A percentile compares a stretch with the other conserved stretches of the same genome.
Conservation (phyloP, 1,284 basidiomycete species). For the Heterobasidion parviporum region DNA sequence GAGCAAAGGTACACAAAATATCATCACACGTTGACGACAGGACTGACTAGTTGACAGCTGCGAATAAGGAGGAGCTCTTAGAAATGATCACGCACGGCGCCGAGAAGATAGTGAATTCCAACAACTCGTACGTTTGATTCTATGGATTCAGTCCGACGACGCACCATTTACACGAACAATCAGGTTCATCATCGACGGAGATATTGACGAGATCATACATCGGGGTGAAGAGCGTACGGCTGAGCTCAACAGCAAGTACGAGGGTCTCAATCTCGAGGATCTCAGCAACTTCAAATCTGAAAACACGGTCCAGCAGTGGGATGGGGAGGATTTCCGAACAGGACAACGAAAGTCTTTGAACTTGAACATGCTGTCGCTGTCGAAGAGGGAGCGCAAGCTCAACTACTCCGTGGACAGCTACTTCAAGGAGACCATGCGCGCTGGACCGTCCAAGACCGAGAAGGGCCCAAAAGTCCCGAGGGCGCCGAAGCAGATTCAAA, state of each 20-base stretch:
- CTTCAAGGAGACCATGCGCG: constrained; percentile 89
- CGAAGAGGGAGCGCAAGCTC: constrained; percentile 92
- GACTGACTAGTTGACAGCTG: constrained; percentile 37
- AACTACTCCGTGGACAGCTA: constrained; percentile 95
- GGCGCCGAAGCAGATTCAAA: constrained; percentile 84
- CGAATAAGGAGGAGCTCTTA: constrained; percentile 93
- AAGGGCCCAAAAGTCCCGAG: constrained; percentile 80
- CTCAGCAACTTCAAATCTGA: constrained; percentile 97
- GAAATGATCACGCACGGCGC: constrained; percentile 99
- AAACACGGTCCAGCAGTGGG: constrained; percentile 87
- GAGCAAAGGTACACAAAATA: constrained; percentile 42
- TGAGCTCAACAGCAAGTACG: constrained; percentile 90
- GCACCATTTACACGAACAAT: background rate
- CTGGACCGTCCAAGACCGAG: constrained; percentile 71
- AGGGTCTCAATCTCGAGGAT: constrained; percentile 89
- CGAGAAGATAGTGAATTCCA: constrained; percentile 89
- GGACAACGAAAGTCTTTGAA: constrained; percentile 69
- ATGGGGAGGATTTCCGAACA: constrained; percentile 88
- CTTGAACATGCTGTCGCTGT: constrained; percentile 82
- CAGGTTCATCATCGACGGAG: constrained; percentile 80
- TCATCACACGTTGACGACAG: background rate
- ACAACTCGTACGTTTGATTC: constrained; percentile 41
- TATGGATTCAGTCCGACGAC: background rate
- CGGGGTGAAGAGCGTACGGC: constrained; percentile 89
- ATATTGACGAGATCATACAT: constrained; percentile 92